phyloP scores from a whole-genome alignment of 2,329 filamentous ascomycete species.

The Botrytis sinoallii region DNA sequence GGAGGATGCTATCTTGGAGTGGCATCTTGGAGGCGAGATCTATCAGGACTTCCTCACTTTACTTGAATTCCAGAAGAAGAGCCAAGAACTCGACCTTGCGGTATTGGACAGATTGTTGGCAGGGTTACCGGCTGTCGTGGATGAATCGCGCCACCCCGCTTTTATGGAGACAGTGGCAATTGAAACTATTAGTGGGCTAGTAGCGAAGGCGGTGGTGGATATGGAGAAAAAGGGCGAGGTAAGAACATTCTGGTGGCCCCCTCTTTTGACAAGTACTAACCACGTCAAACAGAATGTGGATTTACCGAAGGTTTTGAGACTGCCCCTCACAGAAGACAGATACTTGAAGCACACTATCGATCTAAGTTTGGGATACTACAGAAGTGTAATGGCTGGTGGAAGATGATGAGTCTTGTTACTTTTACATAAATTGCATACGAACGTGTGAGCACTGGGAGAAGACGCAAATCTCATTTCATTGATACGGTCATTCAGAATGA shows the following conservation, averaged over 20 bases:
- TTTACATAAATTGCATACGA: slow-evolving; percentile 5
- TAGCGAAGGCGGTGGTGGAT: slow-evolving; percentile 63
- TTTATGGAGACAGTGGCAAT: slow-evolving; percentile 68
- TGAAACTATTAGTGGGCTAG: slow-evolving; percentile 74
- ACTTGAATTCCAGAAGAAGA: slow-evolving; percentile 44
- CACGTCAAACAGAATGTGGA: slow-evolving; percentile 40
- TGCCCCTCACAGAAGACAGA: slow-evolving; percentile 70
- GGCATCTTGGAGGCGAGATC: slow-evolving; percentile 76
- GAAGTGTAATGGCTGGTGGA: slow-evolving; percentile 32
- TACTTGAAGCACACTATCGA: slow-evolving; percentile 68
- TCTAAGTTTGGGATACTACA: slow-evolving; percentile 66
- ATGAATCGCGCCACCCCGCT: slow-evolving; percentile 35
- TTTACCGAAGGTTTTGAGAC: slow-evolving; percentile 50
- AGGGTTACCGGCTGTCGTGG: slow-evolving; percentile 52
- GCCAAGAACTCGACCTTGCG: slow-evolving; percentile 42
- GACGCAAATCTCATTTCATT: slow-evolving; percentile 1
- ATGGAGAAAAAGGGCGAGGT: slow-evolving; percentile 56
- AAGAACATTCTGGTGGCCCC: slow-evolving; percentile 34
- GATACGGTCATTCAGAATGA: slow-evolving; percentile 21
- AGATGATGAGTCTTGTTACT: slow-evolving; percentile 22
- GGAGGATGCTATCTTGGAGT: slow-evolving; percentile 62
- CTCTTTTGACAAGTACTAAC: background rate
- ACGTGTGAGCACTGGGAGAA: background rate
- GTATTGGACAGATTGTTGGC: slow-evolving; percentile 56
- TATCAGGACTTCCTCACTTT: slow-evolving; percentile 63